Evolutionary conservation across 2,329 filamentous ascomycete species (phyloP), one percentile per base, ranked within the genome.

Genomic region (Clonostachys chloroleuca): DNA sequence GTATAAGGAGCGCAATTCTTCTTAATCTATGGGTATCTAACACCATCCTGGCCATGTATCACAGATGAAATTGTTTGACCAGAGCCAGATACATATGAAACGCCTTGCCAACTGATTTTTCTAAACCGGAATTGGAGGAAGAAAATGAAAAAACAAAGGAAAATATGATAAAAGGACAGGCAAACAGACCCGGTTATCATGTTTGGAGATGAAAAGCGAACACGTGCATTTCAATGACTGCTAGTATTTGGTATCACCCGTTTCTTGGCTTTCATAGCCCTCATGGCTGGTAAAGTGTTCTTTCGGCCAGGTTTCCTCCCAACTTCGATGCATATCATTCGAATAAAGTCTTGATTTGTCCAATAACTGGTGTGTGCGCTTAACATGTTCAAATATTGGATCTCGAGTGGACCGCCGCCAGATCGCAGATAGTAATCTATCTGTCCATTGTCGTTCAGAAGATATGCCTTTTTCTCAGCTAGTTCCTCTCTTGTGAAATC

Each of bases 331-430:
- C 95, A 95, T 44, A 97, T 68, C 73, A 97, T 85, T 41, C 92
- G 75, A n/a, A 95, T 84, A 63, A 99, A 92, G 62, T 97, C 94
- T 30, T 75, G 80, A 57, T 87, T 84, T 3, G 83, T 78, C 94
- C 94, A 99, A 65, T 99, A 99, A 62, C 88, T 92, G 47, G 89
- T 91, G 66, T 99, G 94, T 9, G 94, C 94, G 48, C 90, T 89
- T 47, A 99, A 70, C 94, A 99, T 99, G 55, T 95, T 96, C 35
- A 97, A 68, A 62, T 99, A 99, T 67, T 97, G 92, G 20, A 96
- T 91, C 66, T 96, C 94, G 35, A 99, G 72, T 5, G 92, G 86
- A 0, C 94, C 94, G 2, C 89, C 87, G 1, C 90, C 88, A 8
- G 89, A 91, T 43, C 83, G 83, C 43, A 99, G 71, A 57, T 86